A percentile compares a stretch with the other conserved stretches of the same genome.
Conservation (phyloP, 2,329 filamentous ascomycete genomes). For the Plectosphaerella sp. region DNA sequence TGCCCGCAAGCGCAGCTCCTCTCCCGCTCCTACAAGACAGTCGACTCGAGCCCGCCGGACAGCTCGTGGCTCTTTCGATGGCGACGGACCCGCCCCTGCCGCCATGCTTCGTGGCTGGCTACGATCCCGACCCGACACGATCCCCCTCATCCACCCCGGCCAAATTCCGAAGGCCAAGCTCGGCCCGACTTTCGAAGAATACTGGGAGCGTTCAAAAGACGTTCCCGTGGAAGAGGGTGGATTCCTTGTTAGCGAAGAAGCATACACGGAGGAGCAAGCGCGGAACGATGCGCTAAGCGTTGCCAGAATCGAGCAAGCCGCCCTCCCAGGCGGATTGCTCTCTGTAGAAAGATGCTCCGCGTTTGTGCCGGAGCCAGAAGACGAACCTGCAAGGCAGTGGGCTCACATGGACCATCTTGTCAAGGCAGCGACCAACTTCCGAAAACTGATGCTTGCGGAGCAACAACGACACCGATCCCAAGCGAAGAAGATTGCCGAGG, state of each 20-base stretch:
- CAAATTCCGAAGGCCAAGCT: slow-evolving; percentile 52
- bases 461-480: slow-evolving; percentile 70
- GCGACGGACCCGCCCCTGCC: slow-evolving; percentile 6
- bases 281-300: slow-evolving; percentile 66
- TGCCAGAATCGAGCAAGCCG: slow-evolving; percentile 65
- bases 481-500: slow-evolving; percentile 76
- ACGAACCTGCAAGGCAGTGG: slow-evolving; percentile 75
- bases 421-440: slow-evolving; percentile 74
- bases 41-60: slow-evolving; percentile 38
- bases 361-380: slow-evolving; percentile 66
- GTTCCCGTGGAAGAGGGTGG: slow-evolving; percentile 57
- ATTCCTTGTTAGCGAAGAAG: slow-evolving; percentile 51
- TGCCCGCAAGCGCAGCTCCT: slow-evolving; percentile 33
- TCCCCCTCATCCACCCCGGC: slow-evolving; percentile 57
- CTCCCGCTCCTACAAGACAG: slow-evolving; percentile 34
- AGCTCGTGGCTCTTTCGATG: slow-evolving; percentile 30
- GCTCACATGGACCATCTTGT: slow-evolving; percentile 83
- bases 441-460: slow-evolving; percentile 74
- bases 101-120: slow-evolving; percentile 17
- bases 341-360: slow-evolving; percentile 65
- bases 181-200: slow-evolving; percentile 53
- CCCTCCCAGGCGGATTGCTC: slow-evolving; percentile 69
- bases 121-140: slow-evolving; percentile 13
- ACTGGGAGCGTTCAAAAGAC: slow-evolving; percentile 43
- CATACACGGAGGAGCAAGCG: slow-evolving; percentile 58